Evolutionary conservation across 495 filamentous ascomycete species (phyloP).

Genomic region (Poronia punctata): DNA sequence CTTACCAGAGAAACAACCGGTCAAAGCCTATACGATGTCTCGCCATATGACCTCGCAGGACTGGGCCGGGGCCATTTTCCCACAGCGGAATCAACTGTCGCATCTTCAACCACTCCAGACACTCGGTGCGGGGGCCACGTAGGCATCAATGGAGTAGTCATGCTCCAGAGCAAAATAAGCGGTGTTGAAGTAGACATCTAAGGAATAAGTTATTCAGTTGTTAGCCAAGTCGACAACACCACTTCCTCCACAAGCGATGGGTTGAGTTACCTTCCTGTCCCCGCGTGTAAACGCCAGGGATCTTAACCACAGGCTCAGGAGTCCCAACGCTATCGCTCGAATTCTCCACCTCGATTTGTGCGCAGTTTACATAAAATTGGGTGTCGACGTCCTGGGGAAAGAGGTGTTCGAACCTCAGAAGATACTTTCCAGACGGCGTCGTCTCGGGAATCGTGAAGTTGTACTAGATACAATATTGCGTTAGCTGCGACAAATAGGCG

Average conservation of each 20-base stretch:
- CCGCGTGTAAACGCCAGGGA: slow-evolving; percentile 12
- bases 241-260: too few relatives aligned
- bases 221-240: too few relatives aligned
- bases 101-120: too few relatives aligned
- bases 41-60: too few relatives aligned
- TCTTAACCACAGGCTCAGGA: slow-evolving; percentile 8
- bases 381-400: slow-evolving; percentile 10
- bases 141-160: neutral
- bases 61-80: too few relatives aligned
- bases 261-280: slow-evolving; percentile 12
- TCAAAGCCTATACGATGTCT: too few relatives aligned
- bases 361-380: slow-evolving; percentile 19
- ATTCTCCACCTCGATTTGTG: slow-evolving; percentile 11
- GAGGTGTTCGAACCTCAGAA: slow-evolving; percentile 40
- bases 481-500: neutral
- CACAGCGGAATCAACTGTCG: too few relatives aligned
- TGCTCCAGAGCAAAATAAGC: neutral
- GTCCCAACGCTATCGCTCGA: slow-evolving; percentile 4
- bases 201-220: neutral
- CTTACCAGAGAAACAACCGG: too few relatives aligned
- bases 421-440: slow-evolving; percentile 36
- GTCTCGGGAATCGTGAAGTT: slow-evolving; percentile 31
- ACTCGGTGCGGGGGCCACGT: neutral
- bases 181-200: neutral
- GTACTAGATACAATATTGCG: neutral